These are phyloP conservation scores for Penicillium paneum DNA, from an alignment of 2,329 filamentous ascomycete genomes.

Conservation along the genomic window DNA sequence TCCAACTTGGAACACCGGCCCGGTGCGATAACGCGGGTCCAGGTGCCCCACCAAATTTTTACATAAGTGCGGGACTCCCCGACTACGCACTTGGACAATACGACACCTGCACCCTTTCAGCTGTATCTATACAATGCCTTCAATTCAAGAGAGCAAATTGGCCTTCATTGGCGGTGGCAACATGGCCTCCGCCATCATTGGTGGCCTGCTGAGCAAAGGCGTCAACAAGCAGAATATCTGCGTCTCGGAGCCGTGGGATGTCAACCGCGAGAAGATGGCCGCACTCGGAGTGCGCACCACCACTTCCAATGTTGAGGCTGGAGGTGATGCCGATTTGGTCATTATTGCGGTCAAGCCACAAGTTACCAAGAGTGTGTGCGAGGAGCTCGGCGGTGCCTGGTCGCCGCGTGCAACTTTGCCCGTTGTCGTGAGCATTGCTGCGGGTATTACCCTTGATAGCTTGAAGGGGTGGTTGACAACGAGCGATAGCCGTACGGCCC, in stretches of 20 bases:
- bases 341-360: constrained; percentile 38
- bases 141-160: constrained; percentile 33
- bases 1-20: background rate
- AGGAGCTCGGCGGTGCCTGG: constrained; percentile 32
- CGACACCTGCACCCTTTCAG: background rate
- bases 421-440: constrained; percentile 35
- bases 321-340: constrained; percentile 28
- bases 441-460: constrained; percentile 33
- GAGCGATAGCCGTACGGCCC: constrained; percentile 22
- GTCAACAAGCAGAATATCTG: constrained; percentile 32
- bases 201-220: constrained; percentile 30
- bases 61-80: constrained; percentile 13
- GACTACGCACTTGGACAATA: background rate
- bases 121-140: constrained; percentile 20
- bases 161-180: constrained; percentile 39
- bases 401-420: constrained; percentile 23
- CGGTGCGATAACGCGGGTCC: constrained; percentile 1
- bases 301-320: constrained; percentile 30
- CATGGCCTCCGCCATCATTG: constrained; percentile 38
- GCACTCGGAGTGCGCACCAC: constrained; percentile 31
- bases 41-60: constrained; percentile 14
- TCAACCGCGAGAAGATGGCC: constrained; percentile 35
- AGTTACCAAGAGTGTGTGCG: constrained; percentile 32
- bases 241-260: constrained; percentile 37
- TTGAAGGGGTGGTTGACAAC: constrained; percentile 31